Evolutionary conservation across 2,329 filamentous ascomycete genomes (phyloP).

Genomic region (Diplodia corticola): DNA sequence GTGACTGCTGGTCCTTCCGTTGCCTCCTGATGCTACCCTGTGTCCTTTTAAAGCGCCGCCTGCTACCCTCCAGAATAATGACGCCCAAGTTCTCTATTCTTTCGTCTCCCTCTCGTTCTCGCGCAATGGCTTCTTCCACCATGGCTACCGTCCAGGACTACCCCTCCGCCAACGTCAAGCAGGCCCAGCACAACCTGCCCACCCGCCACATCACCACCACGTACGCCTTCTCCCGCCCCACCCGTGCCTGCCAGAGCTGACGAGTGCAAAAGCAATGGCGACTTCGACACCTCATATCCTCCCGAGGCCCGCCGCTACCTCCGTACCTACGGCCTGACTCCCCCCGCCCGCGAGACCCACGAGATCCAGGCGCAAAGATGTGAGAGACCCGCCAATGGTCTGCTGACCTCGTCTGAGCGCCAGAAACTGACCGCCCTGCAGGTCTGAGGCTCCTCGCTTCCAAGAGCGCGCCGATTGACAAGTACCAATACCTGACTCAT

Average conservation of each 20-base stretch:
- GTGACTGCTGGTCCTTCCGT: conserved; percentile 18
- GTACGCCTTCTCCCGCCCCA: conserved; percentile 28
- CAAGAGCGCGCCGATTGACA: conserved; percentile 71
- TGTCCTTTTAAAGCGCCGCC: conserved; percentile 16
- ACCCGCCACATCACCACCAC: conserved; percentile 42
- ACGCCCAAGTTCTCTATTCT: conserved; percentile 2
- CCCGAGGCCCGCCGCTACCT: conserved; percentile 53
- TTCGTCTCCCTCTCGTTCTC: not conserved
- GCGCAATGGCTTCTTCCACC: conserved; percentile 16
- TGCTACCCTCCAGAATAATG: conserved; percentile 9
- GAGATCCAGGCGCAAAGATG: conserved; percentile 54
- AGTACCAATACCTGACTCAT: conserved; percentile 78
- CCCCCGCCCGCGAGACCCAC: conserved; percentile 52
- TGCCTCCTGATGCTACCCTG: conserved; percentile 10
- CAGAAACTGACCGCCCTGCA: conserved; percentile 34
- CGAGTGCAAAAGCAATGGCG: conserved; percentile 39
- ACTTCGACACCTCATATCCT: conserved; percentile 53
- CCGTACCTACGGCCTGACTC: conserved; percentile 54
- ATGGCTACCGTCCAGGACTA: conserved; percentile 26
- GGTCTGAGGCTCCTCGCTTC: conserved; percentile 74
- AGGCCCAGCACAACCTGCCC: conserved; percentile 34
- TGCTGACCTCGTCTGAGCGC: not conserved
- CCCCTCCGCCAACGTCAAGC: conserved; percentile 36
- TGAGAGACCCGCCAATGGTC: conserved; percentile 32
- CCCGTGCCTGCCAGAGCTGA: not conserved